A percentile compares a stretch with the other conserved stretches of the same genome.
Conservation (phyloP, 2,329 filamentous ascomycete genomes). For the Phaeosphaeria sp. region DNA sequence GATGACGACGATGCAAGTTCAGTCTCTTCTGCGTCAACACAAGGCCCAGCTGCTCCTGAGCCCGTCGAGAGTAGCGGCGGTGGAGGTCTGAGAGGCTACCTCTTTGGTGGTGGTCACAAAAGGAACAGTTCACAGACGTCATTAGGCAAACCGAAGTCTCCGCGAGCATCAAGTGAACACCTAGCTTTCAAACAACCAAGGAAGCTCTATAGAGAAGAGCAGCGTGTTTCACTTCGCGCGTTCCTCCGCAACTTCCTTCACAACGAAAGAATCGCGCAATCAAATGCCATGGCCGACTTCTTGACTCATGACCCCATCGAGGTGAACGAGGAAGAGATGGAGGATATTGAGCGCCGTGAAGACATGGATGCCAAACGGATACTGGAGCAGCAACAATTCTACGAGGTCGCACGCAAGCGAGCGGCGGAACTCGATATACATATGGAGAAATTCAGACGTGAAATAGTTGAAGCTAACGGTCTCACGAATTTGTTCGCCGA, state of each 20-base stretch:
- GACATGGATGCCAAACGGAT: conserved; percentile 85
- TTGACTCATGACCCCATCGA: conserved; percentile 74
- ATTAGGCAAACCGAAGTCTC: conserved; percentile 36
- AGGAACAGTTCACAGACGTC: conserved; percentile 51
- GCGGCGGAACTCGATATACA: conserved; percentile 95
- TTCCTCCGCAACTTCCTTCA: conserved; percentile 87
- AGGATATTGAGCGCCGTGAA: conserved; percentile 81
- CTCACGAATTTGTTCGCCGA: conserved; percentile 91
- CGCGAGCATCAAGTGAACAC: conserved; percentile 41
- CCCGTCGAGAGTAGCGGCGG: conserved; percentile 42
- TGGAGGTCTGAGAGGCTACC: conserved; percentile 54
- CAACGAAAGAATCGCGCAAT: conserved; percentile 82
- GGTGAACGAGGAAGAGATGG: conserved; percentile 79
- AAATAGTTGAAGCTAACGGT: conserved; percentile 79
- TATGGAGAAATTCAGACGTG: conserved; percentile 81
- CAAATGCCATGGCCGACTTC: conserved; percentile 84
- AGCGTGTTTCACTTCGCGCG: conserved; percentile 88
- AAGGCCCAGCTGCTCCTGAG: conserved; percentile 54
- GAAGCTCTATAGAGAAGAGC: conserved; percentile 82
- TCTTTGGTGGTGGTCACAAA: conserved; percentile 49
- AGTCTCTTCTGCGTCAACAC: conserved; percentile 79
- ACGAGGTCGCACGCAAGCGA: conserved; percentile 89
- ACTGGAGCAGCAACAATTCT: conserved; percentile 92
- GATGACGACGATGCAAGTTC: conserved; percentile 73
- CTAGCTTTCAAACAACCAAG: conserved; percentile 51